phyloP scores from a whole-genome alignment of 2,329 filamentous ascomycete genomes.

The Sphaerulina populicola region DNA sequence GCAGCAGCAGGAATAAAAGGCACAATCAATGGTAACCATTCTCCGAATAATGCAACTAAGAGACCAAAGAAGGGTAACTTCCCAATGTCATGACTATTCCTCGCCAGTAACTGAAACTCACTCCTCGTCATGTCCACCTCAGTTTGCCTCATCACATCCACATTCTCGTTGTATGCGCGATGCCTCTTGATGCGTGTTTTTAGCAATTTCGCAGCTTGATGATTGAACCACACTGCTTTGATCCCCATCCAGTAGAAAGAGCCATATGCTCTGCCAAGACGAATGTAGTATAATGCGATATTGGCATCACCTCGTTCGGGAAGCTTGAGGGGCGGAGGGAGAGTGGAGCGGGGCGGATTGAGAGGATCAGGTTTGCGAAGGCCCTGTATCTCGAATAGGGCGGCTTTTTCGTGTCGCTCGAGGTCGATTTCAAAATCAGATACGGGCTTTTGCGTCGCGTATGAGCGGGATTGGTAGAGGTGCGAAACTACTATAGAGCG shows the following conservation, averaged over 20 bases:
- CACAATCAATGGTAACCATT: constrained; percentile 76
- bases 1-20: constrained; percentile 63
- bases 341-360: constrained; percentile 66
- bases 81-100: constrained; percentile 63
- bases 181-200: constrained; percentile 39
- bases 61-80: constrained; percentile 71
- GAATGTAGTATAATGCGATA: constrained; percentile 48
- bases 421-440: constrained; percentile 8
- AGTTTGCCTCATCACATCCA: not conserved
- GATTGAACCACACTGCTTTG: constrained; percentile 63
- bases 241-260: constrained; percentile 83
- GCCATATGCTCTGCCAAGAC: constrained; percentile 65
- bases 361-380: constrained; percentile 43
- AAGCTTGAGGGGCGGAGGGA: constrained; percentile 59
- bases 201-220: constrained; percentile 38
- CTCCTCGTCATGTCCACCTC: constrained; percentile 47
- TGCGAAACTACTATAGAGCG: not conserved
- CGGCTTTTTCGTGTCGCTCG: constrained; percentile 17
- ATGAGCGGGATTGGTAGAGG: not conserved
- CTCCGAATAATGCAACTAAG: constrained; percentile 69
- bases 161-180: constrained; percentile 5
- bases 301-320: constrained; percentile 47
- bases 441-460: constrained; percentile 2
- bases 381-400: constrained; percentile 27
- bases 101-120: constrained; percentile 60